Base-by-base conservation (phyloP, 1,284 basidiomycete genomes). In the Porphyrellus sp. region DNA sequence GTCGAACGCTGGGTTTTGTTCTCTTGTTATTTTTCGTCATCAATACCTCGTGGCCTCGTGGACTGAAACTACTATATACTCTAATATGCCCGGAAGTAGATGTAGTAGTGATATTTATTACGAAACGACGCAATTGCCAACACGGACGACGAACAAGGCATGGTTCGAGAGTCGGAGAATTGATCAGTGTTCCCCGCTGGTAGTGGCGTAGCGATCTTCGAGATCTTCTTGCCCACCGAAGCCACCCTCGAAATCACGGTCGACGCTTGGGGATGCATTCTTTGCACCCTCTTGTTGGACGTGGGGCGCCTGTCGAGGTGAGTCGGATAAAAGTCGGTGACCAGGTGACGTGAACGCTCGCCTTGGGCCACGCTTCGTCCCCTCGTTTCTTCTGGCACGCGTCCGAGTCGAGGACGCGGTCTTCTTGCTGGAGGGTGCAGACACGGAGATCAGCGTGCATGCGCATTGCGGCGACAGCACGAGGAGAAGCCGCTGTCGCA, bases 151-250 rank as follows among this genome's bases (percentile, higher is more conserved):
- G 2, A 23, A n/a, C 33, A n/a, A 34, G 16, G 7, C 28, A 28
- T 28, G 7, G 7, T 5, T 16, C 33, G 33, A 4, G 16, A 8
- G 11, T n/a, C n/a, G 3, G n/a, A 3, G 15, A 31, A 16, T 30
- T 13, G 15, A 27, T 69, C 54, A 77, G 57, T 79, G 75, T 57
- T 77, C 77, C 16, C 77, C 76, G 44, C 64, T 66, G 4, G 77
- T 77, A 2, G 76, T 79, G 4, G 75, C 75, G 51, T 78, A 76
- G 30, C 76, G 71, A 62, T 78, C 77, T 59, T 79, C 74, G 13
- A 78, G 65, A 33, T 77, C 75, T 59, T 77, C 76, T 59, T 76
- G 75, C 2, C 77, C 77, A 23, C 76, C 76, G 53, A 70, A 77
- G 16, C 77, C 77, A 37, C 73, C 76, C 64, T 79, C 78, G 43